Base-by-base conservation (phyloP, 495 filamentous ascomycete genomes). In the Daldinia bambusicola region DNA sequence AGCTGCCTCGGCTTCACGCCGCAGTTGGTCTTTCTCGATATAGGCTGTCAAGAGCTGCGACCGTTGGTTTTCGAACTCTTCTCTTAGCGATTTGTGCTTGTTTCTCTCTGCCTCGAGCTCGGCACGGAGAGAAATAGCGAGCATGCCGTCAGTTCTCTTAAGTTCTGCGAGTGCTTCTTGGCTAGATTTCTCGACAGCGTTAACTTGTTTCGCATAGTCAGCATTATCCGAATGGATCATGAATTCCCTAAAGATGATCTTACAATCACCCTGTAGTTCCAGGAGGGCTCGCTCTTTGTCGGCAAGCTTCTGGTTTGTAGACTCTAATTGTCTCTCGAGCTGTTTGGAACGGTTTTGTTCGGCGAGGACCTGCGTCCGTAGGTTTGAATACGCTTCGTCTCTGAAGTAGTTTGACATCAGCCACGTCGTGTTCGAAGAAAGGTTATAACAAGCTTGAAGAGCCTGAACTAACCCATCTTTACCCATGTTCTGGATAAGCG, bases 1-100 rank as follows among this genome's bases (percentile, higher is more conserved):
- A 63, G 77, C 76, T 16, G 80, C 78, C 55, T 85, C 83, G 62
- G 86, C 79, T 41, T 86, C 81, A 64, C 85, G 83, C 43, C 81
- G 80, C 30, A 87, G 79, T 67, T 83, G 84, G 65, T 87, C 84
- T 74, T 87, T 87, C 52, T 81, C 80, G 31, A 88, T 75, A n/a
- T 86, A 76, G 10, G 81, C 80, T 13, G 79, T 79, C 71, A 86
- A 75, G 26, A 87, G 80, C 72, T 87, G 84, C 41, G 80, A 79
- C 77, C 82, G 84, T 74, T 85, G 83, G 45, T 78, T 75, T 37
- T 88, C 84, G 30, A 78, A 76, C 65, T 87, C 83, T 37, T 81
- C 80, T 62, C 66, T 74, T 43, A 82, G 71, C 48, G 75, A 61
- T 31, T 76, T 76, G 65, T 81, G 72, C 72, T 82, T 81, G 58